These are phyloP conservation scores for Eremomyces bilateralis DNA, from an alignment of 495 filamentous ascomycete genomes.

Conservation along the genomic window DNA sequence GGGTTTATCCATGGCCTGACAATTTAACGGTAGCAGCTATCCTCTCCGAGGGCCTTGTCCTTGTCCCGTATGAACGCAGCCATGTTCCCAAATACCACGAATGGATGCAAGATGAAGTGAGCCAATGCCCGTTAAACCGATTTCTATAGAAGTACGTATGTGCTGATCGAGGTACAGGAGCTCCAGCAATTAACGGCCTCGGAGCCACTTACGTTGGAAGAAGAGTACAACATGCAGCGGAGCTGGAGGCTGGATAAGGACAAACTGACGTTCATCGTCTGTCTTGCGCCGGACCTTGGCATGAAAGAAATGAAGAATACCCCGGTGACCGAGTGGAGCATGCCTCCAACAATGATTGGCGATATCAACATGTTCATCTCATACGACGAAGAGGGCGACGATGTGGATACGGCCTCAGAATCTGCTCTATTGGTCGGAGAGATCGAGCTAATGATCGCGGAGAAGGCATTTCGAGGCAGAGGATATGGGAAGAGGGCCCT, in stretches of 20 bases:
- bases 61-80: conserved; percentile 65
- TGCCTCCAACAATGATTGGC: conserved; percentile 47
- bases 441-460: conserved; percentile 77
- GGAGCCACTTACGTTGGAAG: conserved; percentile 49
- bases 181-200: conserved; percentile 71
- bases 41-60: conserved; percentile 37
- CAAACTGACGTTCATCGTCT: conserved; percentile 55
- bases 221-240: conserved; percentile 71
- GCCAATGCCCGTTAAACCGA: neutral
- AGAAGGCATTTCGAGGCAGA: conserved; percentile 28
- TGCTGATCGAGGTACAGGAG: conserved; percentile 25
- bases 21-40: conserved; percentile 29
- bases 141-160: neutral
- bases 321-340: conserved; percentile 27
- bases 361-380: conserved; percentile 75
- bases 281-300: conserved; percentile 14
- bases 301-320: neutral
- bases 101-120: conserved; percentile 80
- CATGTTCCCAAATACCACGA: conserved; percentile 67
- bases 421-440: conserved; percentile 39
- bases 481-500: conserved; percentile 48
- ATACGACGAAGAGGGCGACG: conserved; percentile 22
- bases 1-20: no score
- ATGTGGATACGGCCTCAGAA: no score
- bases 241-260: conserved; percentile 58